These are phyloP conservation scores for Termitomyces sp. DNA, from an alignment of 768 basidiomycete species.

Conservation along the genomic window DNA sequence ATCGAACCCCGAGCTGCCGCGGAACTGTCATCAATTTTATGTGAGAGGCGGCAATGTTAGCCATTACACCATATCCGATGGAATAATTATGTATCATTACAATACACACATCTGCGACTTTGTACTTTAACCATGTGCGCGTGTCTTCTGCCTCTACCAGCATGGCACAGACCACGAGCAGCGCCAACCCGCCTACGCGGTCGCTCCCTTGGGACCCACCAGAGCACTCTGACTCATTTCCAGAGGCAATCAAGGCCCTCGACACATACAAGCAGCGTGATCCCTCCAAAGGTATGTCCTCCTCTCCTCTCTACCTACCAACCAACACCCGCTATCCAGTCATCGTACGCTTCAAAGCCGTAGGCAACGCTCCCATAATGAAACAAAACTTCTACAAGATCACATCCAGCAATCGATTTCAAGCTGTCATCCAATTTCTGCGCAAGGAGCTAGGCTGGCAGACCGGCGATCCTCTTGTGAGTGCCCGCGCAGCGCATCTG, in stretches of 20 bases:
- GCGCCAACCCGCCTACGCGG: too few species aligned
- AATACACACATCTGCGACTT: too few species aligned
- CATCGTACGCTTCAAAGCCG: constrained; percentile 94
- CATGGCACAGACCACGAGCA: too few species aligned
- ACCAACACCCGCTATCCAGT: constrained; percentile 40
- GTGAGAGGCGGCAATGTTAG: constrained; percentile 56
- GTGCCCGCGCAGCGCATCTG: constrained; percentile 15
- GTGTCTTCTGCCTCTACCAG: too few species aligned
- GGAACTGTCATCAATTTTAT: constrained; percentile 1
- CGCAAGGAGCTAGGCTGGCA: constrained; percentile 88
- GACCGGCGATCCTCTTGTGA: constrained; percentile 75
- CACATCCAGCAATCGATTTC: constrained; percentile 89
- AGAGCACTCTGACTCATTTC: too few species aligned
- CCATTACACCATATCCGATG: constrained; percentile 49
- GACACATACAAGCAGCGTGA: too few species aligned
- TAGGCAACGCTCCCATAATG: constrained; percentile 98
- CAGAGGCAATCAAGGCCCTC: too few species aligned
- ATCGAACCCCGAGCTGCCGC: constrained; percentile 55
- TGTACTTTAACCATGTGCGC: too few species aligned
- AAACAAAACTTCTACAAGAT: constrained; percentile 99
- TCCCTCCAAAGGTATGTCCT: too few species aligned
- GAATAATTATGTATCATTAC: too few species aligned
- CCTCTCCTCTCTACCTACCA: not conserved
- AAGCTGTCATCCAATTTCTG: constrained; percentile 91
- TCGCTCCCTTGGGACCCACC: too few species aligned